A percentile compares a stretch with the other conserved stretches of the same genome.
Conservation (phyloP, 73 alveolate species). For the Loxodes magnus region DNA sequence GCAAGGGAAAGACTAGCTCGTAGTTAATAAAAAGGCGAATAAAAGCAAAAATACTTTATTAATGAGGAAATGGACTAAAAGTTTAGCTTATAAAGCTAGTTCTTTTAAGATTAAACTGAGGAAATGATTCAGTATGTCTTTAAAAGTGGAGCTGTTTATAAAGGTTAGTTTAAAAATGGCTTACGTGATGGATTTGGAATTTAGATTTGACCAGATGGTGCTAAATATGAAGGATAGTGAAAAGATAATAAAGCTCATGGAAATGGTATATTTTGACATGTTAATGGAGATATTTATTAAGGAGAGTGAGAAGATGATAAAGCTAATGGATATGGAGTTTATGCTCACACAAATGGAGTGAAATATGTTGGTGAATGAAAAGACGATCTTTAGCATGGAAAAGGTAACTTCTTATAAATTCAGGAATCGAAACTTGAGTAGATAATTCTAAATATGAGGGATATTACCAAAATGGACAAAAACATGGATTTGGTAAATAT, state of each 20-base stretch:
- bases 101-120: conserved; percentile 29
- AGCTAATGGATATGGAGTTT: conserved; percentile 49
- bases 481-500: conserved; percentile 56
- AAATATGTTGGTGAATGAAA: conserved; percentile 36
- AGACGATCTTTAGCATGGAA: conserved; percentile 37
- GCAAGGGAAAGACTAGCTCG: not conserved
- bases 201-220: conserved; percentile 25
- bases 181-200: conserved; percentile 59
- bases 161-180: conserved; percentile 63
- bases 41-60: conserved; percentile 21
- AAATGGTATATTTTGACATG: conserved; percentile 30
- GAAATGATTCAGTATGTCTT: conserved; percentile 40
- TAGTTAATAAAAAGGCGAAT: not conserved
- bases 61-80: conserved; percentile 25
- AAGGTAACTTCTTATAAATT: too few relatives aligned
- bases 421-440: conserved; percentile 35
- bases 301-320: conserved; percentile 48
- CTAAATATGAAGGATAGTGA: conserved; percentile 38
- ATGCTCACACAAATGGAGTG: conserved; percentile 38
- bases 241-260: conserved; percentile 38
- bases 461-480: conserved; percentile 39
- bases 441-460: conserved; percentile 62
- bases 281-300: conserved; percentile 42
- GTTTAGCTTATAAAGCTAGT: conserved; percentile 4
- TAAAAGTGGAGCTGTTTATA: conserved; percentile 52